These are phyloP conservation scores for Cryptosporidium canis DNA, from an alignment of 169 alveolate species.

Conservation along the genomic window DNA sequence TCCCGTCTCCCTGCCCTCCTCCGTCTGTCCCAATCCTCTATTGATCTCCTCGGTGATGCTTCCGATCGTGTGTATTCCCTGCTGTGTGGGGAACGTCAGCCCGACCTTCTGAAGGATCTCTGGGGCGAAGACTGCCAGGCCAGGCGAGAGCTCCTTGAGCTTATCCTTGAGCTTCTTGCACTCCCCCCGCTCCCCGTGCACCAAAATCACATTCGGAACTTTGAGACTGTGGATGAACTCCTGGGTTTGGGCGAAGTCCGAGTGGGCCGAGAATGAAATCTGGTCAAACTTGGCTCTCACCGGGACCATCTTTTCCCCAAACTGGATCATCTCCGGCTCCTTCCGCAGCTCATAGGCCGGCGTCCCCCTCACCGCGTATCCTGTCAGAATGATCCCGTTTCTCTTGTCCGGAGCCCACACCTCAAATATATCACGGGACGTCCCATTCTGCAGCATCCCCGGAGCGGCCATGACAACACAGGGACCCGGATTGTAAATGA, in stretches of 20 bases:
- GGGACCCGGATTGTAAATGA: constrained; percentile 82
- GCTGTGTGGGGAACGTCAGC: constrained; percentile 63
- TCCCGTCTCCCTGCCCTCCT: neutral
- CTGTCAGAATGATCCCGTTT: constrained; percentile 96
- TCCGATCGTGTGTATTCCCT: constrained; percentile 28
- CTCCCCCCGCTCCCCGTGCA: constrained; percentile 95
- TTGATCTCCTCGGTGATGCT: constrained; percentile 33
- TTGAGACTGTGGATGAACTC: constrained; percentile 89
- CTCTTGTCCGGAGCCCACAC: constrained; percentile 93
- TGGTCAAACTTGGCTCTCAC: constrained; percentile 85
- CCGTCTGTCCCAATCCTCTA: neutral
- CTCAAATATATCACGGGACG: constrained; percentile 94
- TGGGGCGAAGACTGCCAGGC: constrained; percentile 81
- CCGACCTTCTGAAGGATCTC: constrained; percentile 80
- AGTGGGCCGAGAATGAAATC: constrained; percentile 95
- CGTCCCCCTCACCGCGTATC: constrained; percentile 97
- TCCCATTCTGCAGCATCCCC: constrained; percentile 98
- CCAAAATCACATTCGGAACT: constrained; percentile 94
- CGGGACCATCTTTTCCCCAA: constrained; percentile 83
- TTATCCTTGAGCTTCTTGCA: constrained; percentile 83
- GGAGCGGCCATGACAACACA: constrained; percentile 99
- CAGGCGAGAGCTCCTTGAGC: constrained; percentile 77
- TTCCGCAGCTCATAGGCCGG: constrained; percentile 94
- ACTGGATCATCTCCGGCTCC: constrained; percentile 88
- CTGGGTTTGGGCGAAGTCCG: constrained; percentile 93